A percentile compares a stretch with the other conserved stretches of the same genome.
Evolutionary conservation across 2,329 filamentous ascomycete species (phyloP).

Genomic region (Lecanoromycetidae sp.): DNA sequence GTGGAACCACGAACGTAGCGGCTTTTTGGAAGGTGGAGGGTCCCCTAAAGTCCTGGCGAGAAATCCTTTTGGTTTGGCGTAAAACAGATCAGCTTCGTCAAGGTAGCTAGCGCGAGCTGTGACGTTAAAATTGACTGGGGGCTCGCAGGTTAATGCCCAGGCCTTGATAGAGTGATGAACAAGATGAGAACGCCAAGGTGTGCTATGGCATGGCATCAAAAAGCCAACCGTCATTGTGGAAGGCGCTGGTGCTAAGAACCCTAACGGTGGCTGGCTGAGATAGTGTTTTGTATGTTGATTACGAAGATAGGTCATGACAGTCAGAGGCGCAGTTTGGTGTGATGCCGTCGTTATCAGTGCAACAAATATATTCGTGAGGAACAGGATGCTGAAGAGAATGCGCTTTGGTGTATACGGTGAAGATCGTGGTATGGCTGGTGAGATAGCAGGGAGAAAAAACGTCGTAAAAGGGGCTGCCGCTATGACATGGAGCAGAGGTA

Average conservation of each 20-base stretch:
- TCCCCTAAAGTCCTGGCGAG: constrained; percentile 41
- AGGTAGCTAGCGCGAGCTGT: constrained; percentile 55
- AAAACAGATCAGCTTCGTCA: constrained; percentile 89
- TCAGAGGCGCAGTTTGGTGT: constrained; percentile 70
- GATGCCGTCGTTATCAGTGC: constrained; percentile 61
- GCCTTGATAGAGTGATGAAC: constrained; percentile 62
- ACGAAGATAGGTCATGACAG: constrained; percentile 65
- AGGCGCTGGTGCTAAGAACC: constrained; percentile 17
- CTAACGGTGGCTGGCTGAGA: constrained; percentile 29
- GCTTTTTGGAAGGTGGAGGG: constrained; percentile 18
- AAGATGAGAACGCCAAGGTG: constrained; percentile 84
- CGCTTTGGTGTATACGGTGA: constrained; percentile 46
- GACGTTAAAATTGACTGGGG: constrained; percentile 57
- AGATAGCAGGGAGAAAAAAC: constrained; percentile 48
- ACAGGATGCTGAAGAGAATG: constrained; percentile 42
- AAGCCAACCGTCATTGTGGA: constrained; percentile 53
- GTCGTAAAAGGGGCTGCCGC: constrained; percentile 53
- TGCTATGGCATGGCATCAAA: constrained; percentile 91
- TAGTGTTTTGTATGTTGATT: constrained; percentile 53
- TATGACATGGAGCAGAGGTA: constrained; percentile 75
- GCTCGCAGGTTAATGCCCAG: constrained; percentile 82
- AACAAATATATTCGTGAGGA: constrained; percentile 57
- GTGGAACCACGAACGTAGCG: not conserved
- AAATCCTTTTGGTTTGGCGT: constrained; percentile 51
- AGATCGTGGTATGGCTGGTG: constrained; percentile 28